Percentiles rank a stretch among this genome's conserved stretches.
phyloP scores from a whole-genome alignment of 1,139 yeast genomes.

The Yamadazyma taylorii region DNA sequence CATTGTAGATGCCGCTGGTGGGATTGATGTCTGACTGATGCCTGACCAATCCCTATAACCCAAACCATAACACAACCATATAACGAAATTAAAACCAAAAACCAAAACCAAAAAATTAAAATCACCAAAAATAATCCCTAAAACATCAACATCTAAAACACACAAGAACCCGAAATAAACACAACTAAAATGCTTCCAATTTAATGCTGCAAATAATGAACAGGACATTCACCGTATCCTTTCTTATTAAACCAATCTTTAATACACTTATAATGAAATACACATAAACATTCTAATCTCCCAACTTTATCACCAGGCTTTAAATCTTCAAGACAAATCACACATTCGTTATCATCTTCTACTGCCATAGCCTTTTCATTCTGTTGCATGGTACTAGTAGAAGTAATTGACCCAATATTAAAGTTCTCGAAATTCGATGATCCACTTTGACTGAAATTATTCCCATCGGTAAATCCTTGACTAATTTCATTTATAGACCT shows the following conservation, averaged over 20 bases:
- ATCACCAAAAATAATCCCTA: too few relatives aligned
- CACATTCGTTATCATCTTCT: slow-evolving; percentile 70
- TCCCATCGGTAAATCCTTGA: background rate
- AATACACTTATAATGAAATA: slow-evolving; percentile 88
- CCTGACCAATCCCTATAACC: too few relatives aligned
- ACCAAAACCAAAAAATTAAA: too few relatives aligned
- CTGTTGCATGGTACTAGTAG: slow-evolving; percentile 24
- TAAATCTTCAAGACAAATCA: slow-evolving; percentile 88
- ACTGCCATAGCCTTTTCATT: slow-evolving; percentile 24
- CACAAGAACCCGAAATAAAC: background rate
- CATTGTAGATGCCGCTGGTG: too few relatives aligned
- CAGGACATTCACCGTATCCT: slow-evolving; percentile 86
- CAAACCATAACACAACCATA: too few relatives aligned
- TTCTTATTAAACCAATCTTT: slow-evolving; percentile 86
- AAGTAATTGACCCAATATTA: slow-evolving; percentile 24
- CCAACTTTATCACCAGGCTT: slow-evolving; percentile 87
- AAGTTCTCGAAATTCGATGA: slow-evolving; percentile 7
- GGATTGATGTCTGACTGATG: too few relatives aligned
- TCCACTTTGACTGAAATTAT: background rate
- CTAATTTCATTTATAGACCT: too few relatives aligned
- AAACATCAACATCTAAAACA: background rate
- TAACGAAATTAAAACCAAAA: too few relatives aligned
- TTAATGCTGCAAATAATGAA: slow-evolving; percentile 52
- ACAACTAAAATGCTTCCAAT: slow-evolving; percentile 1
- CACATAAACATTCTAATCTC: slow-evolving; percentile 88